These are phyloP conservation scores for Bruguiera parviflora DNA, from an alignment of 345 rosid genomes.

Conservation along the genomic window DNA sequence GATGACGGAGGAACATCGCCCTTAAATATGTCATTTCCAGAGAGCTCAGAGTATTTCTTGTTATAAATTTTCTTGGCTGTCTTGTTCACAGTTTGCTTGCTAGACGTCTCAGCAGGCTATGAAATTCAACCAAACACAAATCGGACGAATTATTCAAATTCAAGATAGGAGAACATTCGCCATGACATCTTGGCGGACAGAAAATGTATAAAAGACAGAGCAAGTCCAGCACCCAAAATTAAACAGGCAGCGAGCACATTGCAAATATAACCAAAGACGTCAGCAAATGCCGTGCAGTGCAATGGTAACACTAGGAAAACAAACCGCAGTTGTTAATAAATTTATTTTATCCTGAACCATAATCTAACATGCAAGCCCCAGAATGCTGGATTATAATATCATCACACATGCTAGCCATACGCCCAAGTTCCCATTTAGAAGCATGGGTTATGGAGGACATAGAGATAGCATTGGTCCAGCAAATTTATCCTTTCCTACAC, in stretches of 20 bases:
- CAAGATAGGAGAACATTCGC: background rate
- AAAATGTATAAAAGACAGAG: too few species aligned
- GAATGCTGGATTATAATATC: background rate
- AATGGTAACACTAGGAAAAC: background rate
- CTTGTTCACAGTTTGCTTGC: constrained; percentile 48
- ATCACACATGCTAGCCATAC: background rate
- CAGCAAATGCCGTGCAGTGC: background rate
- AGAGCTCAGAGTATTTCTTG: constrained; percentile 71
- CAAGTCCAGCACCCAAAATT: background rate
- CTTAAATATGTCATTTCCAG: constrained; percentile 83
- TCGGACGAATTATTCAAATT: background rate
- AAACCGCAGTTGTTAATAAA: background rate
- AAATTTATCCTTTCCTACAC: constrained; percentile 3
- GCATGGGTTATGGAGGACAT: background rate
- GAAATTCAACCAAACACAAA: constrained; percentile 12
- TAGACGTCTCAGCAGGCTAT: constrained; percentile 42
- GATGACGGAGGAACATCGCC: constrained; percentile 57
- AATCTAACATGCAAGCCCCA: too few species aligned
- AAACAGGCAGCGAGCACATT: background rate
- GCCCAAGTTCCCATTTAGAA: background rate
- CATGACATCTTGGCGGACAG: background rate
- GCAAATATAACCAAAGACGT: background rate
- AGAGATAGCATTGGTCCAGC: background rate
- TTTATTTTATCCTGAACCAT: background rate
- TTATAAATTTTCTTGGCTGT: constrained; percentile 82